phyloP scores from a whole-genome alignment of 805 yeast genomes.

The Wickerhamiella musiphila region DNA sequence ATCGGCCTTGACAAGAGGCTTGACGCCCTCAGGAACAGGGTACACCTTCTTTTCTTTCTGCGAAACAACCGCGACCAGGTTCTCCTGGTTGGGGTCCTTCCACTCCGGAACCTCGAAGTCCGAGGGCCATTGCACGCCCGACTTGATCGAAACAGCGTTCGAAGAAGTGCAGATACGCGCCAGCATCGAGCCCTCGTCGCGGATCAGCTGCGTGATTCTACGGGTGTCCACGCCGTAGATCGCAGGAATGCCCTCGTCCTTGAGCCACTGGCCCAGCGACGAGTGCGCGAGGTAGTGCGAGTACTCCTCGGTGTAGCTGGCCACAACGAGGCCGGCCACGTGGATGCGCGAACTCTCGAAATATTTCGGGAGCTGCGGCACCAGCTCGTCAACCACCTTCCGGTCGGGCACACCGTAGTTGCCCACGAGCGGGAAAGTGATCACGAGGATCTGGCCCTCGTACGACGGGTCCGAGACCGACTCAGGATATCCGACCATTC shows the following conservation, averaged over 20 bases:
- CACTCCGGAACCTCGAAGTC: slow-evolving; percentile 66
- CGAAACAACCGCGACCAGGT: slow-evolving; percentile 85
- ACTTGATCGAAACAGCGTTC: slow-evolving; percentile 21
- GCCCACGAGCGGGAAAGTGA: slow-evolving; percentile 93
- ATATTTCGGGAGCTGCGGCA: slow-evolving; percentile 66
- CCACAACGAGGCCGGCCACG: slow-evolving; percentile 90
- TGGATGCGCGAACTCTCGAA: slow-evolving; percentile 88
- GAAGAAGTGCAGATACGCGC: slow-evolving; percentile 63
- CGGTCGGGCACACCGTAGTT: slow-evolving; percentile 98
- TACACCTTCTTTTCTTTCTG: slow-evolving; percentile 55
- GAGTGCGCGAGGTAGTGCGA: slow-evolving; percentile 88
- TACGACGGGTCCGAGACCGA: slow-evolving; percentile 96
- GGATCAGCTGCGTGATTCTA: slow-evolving; percentile 78
- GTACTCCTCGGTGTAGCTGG: slow-evolving; percentile 90
- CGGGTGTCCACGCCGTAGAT: slow-evolving; percentile 97
- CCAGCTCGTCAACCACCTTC: slow-evolving; percentile 51
- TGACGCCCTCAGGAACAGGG: slow-evolving; percentile 41
- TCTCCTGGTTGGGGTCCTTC: slow-evolving; percentile 82
- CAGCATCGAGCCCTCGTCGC: slow-evolving; percentile 82
- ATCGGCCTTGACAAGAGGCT: slow-evolving; percentile 32
- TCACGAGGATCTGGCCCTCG: slow-evolving; percentile 90
- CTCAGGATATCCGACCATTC: slow-evolving; percentile 99
- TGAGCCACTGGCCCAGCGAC: slow-evolving; percentile 85
- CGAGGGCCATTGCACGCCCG: slow-evolving; percentile 35
- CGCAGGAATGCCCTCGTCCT: slow-evolving; percentile 84